Conservation (phyloP, 1,284 basidiomycete species). For the Ustilago sp. region DNA sequence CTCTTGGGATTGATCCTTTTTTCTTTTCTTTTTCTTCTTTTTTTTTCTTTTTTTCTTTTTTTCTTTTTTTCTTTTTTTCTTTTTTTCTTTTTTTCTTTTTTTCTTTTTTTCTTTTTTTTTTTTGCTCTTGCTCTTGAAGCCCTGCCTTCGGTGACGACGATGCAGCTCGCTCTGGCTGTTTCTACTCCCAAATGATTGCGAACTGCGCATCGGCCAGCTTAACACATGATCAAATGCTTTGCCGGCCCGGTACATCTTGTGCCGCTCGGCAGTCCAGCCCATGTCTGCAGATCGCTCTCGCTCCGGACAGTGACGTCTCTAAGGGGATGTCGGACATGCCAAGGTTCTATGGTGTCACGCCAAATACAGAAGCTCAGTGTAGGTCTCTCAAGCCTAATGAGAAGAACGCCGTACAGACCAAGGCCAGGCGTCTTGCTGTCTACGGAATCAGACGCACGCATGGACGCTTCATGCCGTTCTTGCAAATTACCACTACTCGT, state of each 20-base stretch:
- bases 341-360: too few species aligned
- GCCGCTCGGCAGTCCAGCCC: neutral
- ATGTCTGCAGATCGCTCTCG: neutral
- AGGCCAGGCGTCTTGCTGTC: constrained; percentile 13
- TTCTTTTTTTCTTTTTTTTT: neutral
- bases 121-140: neutral
- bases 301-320: neutral
- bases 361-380: neutral
- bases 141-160: neutral
- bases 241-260: neutral
- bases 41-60: too few species aligned
- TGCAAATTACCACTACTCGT: neutral
- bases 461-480: neutral
- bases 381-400: neutral
- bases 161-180: constrained; percentile 3
- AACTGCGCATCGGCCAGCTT: constrained; percentile 8
- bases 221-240: neutral
- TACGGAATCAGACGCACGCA: constrained; percentile 19
- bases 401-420: neutral
- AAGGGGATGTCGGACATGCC: neutral
- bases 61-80: neutral
- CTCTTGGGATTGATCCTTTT: too few species aligned
- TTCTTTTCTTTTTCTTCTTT: neutral
- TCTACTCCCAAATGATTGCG: constrained; percentile 5
- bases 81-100: neutral